A percentile compares a stretch with the other conserved stretches of the same genome.
Conservation (phyloP, 495 filamentous ascomycete species). For the Penicillium roqueforti region DNA sequence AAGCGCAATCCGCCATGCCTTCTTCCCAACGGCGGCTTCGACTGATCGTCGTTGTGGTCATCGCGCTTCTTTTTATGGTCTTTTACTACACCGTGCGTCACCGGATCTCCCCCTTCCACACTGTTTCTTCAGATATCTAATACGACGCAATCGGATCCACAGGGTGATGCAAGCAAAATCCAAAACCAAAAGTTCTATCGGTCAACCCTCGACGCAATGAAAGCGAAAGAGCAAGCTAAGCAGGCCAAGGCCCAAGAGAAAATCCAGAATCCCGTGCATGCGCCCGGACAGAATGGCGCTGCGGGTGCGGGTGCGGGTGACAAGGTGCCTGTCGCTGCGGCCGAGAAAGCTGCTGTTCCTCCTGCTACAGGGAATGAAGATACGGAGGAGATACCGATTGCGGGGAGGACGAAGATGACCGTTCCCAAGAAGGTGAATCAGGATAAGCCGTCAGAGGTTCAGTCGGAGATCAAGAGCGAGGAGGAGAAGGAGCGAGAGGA, state of each 20-base stretch:
- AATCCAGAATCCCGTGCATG: slow-evolving; percentile 33
- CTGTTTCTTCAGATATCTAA: slow-evolving; percentile 4
- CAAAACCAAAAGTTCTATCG: slow-evolving; percentile 49
- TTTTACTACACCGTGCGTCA: slow-evolving; percentile 57
- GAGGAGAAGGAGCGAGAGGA: slow-evolving; percentile 20
- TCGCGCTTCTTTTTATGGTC: slow-evolving; percentile 54
- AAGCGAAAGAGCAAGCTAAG: slow-evolving; percentile 34
- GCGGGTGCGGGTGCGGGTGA: slow-evolving; percentile 16
- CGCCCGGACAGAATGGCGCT: slow-evolving; percentile 30
- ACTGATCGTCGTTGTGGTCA: slow-evolving; percentile 51
- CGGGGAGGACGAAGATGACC: slow-evolving; percentile 63
- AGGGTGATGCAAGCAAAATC: slow-evolving; percentile 42
- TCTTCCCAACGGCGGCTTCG: slow-evolving; percentile 67
- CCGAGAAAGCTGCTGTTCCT: slow-evolving; percentile 48
- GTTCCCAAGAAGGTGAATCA: slow-evolving; percentile 40
- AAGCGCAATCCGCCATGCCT: slow-evolving; percentile 53
- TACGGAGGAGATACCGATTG: slow-evolving; percentile 52
- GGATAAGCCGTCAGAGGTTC: neutral
- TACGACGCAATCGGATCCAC: neutral
- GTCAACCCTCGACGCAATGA: slow-evolving; percentile 47
- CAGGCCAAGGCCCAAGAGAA: slow-evolving; percentile 25
- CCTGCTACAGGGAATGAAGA: slow-evolving; percentile 29
- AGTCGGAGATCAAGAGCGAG: slow-evolving; percentile 11
- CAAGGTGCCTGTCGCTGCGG: slow-evolving; percentile 42
- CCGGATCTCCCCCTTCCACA: neutral